These are phyloP conservation scores for Diaporthe eres DNA, from an alignment of 2,329 filamentous ascomycete genomes.

Conservation along the genomic window DNA sequence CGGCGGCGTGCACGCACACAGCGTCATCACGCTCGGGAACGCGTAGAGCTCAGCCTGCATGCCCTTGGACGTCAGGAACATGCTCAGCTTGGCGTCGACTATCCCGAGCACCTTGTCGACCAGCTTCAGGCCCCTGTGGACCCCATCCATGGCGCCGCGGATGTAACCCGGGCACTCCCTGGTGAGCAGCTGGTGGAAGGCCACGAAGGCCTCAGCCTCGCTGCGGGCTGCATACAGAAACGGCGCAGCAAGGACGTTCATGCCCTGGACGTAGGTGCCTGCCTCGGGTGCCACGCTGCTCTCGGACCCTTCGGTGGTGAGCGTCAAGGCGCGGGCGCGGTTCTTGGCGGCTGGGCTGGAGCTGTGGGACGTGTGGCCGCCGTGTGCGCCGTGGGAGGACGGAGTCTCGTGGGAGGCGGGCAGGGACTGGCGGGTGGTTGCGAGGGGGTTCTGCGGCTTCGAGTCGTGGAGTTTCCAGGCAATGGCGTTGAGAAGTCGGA, in stretches of 20 bases:
- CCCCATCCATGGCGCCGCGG: constrained; percentile 95
- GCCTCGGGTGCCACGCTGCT: constrained; percentile 71
- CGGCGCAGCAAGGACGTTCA: constrained; percentile 97
- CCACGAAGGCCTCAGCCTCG: constrained; percentile 93
- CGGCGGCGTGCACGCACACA: constrained; percentile 96
- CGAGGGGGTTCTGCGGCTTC: constrained; percentile 56
- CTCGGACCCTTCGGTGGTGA: constrained; percentile 76
- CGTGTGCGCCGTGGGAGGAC: constrained; percentile 42
- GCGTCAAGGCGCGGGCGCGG: constrained; percentile 69
- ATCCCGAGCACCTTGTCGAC: constrained; percentile 94
- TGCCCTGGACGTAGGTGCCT: constrained; percentile 96
- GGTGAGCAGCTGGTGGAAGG: constrained; percentile 90
- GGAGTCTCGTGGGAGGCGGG: constrained; percentile 54
- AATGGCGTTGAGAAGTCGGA: constrained; percentile 92
- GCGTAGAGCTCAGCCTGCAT: constrained; percentile 96
- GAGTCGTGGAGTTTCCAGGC: constrained; percentile 94
- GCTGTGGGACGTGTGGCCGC: constrained; percentile 51
- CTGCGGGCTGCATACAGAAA: constrained; percentile 95
- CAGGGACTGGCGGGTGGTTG: constrained; percentile 54
- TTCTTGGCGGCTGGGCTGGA: constrained; percentile 63
- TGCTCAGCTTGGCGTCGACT: constrained; percentile 88
- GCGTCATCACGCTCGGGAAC: constrained; percentile 93
- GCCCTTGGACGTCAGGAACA: constrained; percentile 87
- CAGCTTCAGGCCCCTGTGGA: constrained; percentile 90
- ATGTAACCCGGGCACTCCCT: constrained; percentile 94